Base-by-base conservation (phyloP, 2,329 filamentous ascomycete genomes). In the Fusarium sarcochroum region DNA sequence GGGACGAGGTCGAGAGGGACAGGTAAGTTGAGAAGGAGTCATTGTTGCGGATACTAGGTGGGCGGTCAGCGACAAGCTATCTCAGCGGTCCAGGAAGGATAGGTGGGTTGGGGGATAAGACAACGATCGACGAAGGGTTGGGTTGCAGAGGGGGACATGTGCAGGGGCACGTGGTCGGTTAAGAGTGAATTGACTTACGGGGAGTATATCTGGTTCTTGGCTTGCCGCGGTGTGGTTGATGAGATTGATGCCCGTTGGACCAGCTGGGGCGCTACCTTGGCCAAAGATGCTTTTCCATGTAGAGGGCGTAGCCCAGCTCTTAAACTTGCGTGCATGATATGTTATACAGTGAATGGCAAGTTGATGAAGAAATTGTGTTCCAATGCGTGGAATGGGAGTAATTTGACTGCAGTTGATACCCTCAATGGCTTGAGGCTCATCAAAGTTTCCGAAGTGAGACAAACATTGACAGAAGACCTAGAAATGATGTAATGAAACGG, bases 1-100 rank as follows among this genome's bases (percentile, higher is more conserved):
- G 81, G 7, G 86, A 80, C 7, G 86, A 85, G 4, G 84, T 82
- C 4, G 85, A 86, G 51, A 87, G 79, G n/a, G 85, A 80, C 58
- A 87, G 81, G 77, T 88, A 85, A 18, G 83, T 86, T 73, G 84
- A 76, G 75, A 90, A 84, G 65, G 87, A 83, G 70, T 85, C 81
- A 45, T 83, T 80, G 48, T 82, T 83, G 66, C 86, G 87, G 70
- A 89, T 83, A 37, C 87, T 89, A 61, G 37, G 49, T 37, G 40
- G 38, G 66, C 66, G 46, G 61, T 69, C 51, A 66, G 46, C 50
- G 40, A 51, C 34, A 60, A 50, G 48, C 45, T 41, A 60, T 59
- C 44, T 51, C 65, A 3, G 41, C 41, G 51, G 41, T 69, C 51
- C 35, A 52, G 32, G 42, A 40, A 52, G 32, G 42, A 38, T 41